Evolutionary conservation across 768 basidiomycete genomes (phyloP).

Genomic region (Pleurotus pulmonarius): DNA sequence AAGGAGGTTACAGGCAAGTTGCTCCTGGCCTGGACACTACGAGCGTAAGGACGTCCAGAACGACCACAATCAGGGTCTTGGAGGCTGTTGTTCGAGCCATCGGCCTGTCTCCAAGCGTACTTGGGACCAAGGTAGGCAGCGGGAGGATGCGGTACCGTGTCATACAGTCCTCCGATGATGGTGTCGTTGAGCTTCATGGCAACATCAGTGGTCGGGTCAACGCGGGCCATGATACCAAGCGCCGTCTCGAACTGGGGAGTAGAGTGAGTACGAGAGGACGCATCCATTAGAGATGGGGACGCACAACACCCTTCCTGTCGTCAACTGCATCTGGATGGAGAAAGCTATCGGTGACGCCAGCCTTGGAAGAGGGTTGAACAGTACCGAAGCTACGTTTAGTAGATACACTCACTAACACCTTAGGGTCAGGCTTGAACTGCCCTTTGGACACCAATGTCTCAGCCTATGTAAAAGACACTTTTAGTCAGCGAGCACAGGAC

Average conservation of each 20-base stretch:
- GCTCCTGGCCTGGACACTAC: constrained; percentile 43
- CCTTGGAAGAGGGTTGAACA: constrained; percentile 12
- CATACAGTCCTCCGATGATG: constrained; percentile 40
- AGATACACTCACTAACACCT: constrained; percentile 18
- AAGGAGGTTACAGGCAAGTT: constrained; percentile 37
- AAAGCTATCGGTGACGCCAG: constrained; percentile 24
- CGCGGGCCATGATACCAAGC: constrained; percentile 23
- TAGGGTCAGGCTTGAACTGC: constrained; percentile 17
- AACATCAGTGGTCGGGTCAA: constrained; percentile 15
- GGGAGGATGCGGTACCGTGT: constrained; percentile 55
- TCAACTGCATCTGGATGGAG: constrained; percentile 34
- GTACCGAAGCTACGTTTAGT: background rate
- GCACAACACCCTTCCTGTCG: constrained; percentile 33
- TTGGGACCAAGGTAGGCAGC: constrained; percentile 31
- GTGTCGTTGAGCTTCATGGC: constrained; percentile 19
- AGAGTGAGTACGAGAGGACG: background rate
- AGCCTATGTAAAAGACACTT: constrained; percentile 8
- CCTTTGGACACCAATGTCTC: constrained; percentile 20
- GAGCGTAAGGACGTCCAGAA: constrained; percentile 48
- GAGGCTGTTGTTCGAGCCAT: constrained; percentile 48
- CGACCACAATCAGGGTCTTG: constrained; percentile 43
- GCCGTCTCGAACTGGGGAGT: constrained; percentile 22
- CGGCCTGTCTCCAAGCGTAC: constrained; percentile 38
- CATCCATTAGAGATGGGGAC: background rate
- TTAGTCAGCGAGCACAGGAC: background rate